Conservation (phyloP, 2,329 filamentous ascomycete species). For the Colletotrichum incanum region DNA sequence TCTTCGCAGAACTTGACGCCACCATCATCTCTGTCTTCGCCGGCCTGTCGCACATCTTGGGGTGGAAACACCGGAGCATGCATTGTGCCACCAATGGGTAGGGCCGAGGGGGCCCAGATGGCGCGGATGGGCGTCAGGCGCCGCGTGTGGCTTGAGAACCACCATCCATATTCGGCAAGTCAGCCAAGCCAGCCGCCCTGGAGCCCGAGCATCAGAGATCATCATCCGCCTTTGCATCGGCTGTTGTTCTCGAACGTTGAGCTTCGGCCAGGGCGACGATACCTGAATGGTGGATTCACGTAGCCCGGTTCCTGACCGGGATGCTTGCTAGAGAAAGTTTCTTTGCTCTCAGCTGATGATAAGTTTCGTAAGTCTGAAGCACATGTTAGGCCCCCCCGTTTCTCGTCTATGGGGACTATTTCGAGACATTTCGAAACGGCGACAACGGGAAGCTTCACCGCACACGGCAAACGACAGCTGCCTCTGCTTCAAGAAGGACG, state of each 20-base stretch:
- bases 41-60: conserved; percentile 15
- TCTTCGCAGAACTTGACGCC: not conserved
- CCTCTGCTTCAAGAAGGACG: conserved; percentile 7
- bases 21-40: conserved; percentile 19
- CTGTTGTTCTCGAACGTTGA: conserved; percentile 31
- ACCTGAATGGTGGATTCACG: conserved; percentile 1
- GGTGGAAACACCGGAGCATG: not conserved
- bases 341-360: not conserved
- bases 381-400: not conserved
- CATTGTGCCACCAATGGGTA: conserved; percentile 29
- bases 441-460: conserved; percentile 3
- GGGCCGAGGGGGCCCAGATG: conserved; percentile 12
- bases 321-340: not conserved
- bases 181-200: not conserved
- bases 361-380: conserved; percentile 13
- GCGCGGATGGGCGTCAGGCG: not conserved
- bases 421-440: conserved; percentile 35
- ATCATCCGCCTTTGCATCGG: not conserved
- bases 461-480: conserved; percentile 1
- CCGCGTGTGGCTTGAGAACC: conserved; percentile 22
- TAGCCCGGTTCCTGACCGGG: not conserved
- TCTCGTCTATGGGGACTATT: conserved; percentile 8
- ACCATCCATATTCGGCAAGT: not conserved
- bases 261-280: not conserved
- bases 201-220: conserved; percentile 14